Base-by-base conservation (phyloP, 1,284 basidiomycete genomes). In the Schizophyllum commune region DNA sequence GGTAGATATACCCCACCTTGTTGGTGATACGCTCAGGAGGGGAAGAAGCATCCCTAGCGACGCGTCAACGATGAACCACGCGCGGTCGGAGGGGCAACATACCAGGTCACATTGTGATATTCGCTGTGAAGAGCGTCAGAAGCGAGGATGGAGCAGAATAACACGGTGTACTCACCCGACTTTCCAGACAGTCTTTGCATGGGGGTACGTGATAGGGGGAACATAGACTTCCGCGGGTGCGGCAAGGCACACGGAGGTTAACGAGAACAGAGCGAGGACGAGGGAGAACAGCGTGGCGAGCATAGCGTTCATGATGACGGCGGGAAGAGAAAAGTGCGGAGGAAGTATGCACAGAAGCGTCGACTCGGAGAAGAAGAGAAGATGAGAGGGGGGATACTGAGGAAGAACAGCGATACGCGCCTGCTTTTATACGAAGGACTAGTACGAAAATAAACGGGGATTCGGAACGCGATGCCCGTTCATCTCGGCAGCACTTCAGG, bases 1-100 rank as follows among this genome's bases (percentile, higher is more conserved):
- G 70, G 58, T 80, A 65, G 57, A 82, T 73, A 53, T 67, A 68
- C 15, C 77, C 79, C 5, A 68, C 61, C n/a, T 58, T 64, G 70
- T 81, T 81, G 54, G 79, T 79, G 64, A 81, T 79, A 32, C 76
- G 69, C 56, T 65, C 64, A 5, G 79, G 78, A 33, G 75, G 69
- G 51, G 73, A 62, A 27, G 73, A 68, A 9, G 71, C 72, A 63
- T 81, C 73, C 78, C 77, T 80, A 61, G n/a, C 13, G 7, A 53
- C 56, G 53, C 22, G 32, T 32, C 21, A 47, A 58, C 21, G 63
- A 58, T 66, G 60, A 58, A 55, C 51, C 60, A 60, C 59, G 33
- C 53, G 60, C 21, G 39, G 59, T 56, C 3, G 8, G 22, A 59
- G 22, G 7, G 32, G 32, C 8, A 32, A 65, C 71, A 56, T 68